Base-by-base conservation (phyloP, 73 alveolate genomes). In the Blepharisma stoltei region DNA sequence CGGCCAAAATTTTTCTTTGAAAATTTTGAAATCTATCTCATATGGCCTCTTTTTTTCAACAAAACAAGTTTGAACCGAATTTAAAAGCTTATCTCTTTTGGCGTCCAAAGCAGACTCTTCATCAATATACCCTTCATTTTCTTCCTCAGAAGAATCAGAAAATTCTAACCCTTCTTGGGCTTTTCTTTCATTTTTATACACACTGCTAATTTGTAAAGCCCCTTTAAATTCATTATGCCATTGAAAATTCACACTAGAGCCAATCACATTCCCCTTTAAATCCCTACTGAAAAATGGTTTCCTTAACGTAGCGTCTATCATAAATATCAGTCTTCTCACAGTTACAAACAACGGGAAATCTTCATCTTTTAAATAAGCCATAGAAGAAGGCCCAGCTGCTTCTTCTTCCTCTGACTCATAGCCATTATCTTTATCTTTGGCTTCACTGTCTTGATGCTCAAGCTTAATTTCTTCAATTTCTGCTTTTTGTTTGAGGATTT, bases 151-250 rank as follows among this genome's bases (percentile, higher is more conserved):
- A 45, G 45, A 14, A 23, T 54, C 68, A 54, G 71, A 32, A 14
- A 8, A 4, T 21, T 41, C n/a, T 48, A 54, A n/a, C 65, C 38
- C 37, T 18, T 66, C 86, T 73, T 67, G 88, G 79, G 44, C 79
- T 47, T 87, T 86, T 6, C 55, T 47, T n/a, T 52, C 32, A 52
- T 45, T 71, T 55, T 89, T 88, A 71, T 78, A 85, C 53, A 82
- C 85, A 7, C 65, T 68, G 55, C 83, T 92, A 65, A 89, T 83
- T 88, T 89, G 86, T 82, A 89, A 54, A 7, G 78, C 89, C 52
- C 96, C 98, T 66, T 85, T 81, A n/a, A 81, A 54, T 38, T 92
- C 95, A 81, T 84, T 89, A 67, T 83, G 94, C 98, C 98, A 92
- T 23, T 88, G 79, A 11, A 85, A 85, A 20, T 81, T 27, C 0